A percentile compares a stretch with the other conserved stretches of the same genome.
phyloP scores from a whole-genome alignment of 305 asterid genomes.

The Nicotiana rustica region DNA sequence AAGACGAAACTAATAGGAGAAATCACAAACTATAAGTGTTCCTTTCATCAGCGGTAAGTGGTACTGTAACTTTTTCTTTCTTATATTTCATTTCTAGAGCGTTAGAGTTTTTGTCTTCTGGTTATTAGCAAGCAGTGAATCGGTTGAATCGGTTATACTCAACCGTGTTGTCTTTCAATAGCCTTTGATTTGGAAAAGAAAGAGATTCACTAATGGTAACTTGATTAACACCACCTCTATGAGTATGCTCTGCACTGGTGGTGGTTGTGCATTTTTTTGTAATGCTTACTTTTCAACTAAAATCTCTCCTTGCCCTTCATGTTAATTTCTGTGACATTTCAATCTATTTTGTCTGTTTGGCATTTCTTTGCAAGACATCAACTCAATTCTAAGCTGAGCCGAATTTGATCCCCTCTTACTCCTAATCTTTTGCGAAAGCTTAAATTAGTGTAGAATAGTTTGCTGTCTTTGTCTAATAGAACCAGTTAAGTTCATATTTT shows the following conservation, averaged over 20 bases:
- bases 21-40: neutral
- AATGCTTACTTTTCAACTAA: neutral
- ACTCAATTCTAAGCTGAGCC: constrained; percentile 20
- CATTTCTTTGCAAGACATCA: constrained; percentile 1
- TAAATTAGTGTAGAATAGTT: constrained; percentile 24
- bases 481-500: neutral
- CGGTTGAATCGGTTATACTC: neutral
- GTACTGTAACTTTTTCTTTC: constrained; percentile 19
- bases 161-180: constrained; percentile 8
- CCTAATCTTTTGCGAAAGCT: neutral
- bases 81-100: neutral
- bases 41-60: neutral
- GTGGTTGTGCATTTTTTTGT: neutral
- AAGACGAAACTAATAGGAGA: constrained; percentile 2
- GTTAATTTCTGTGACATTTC: neutral
- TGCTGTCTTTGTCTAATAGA: neutral
- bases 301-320: neutral
- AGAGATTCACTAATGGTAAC: constrained; percentile 6
- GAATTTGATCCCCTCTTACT: neutral
- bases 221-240: neutral
- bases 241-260: constrained; percentile 1
- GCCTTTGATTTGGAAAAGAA: constrained; percentile 17
- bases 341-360: neutral
- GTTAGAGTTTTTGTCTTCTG: neutral
- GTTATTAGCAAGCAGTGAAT: constrained; percentile 16